Evolutionary conservation across 1,139 yeast species (phyloP), one percentile per base, ranked within the genome.

Genomic region (Protomyces inouyei): DNA sequence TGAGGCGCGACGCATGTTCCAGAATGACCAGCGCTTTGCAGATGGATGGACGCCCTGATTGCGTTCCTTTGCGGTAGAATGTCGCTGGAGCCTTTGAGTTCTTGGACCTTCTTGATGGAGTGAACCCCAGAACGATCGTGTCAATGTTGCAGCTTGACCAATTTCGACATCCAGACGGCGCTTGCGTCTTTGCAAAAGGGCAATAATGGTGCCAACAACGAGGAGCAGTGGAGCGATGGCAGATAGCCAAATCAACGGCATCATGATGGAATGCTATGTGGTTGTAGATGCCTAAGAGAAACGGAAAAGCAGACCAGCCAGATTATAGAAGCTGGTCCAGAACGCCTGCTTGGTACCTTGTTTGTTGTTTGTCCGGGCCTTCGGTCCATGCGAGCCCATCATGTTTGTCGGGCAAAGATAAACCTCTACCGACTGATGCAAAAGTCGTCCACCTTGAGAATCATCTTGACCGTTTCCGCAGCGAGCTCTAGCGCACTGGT

Each of bases 381-480:
- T 37, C 43, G 9, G 9, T 37, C 43, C 14, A 6, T 37, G 43
- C 43, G 9, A 37, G 43, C 14, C 32, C 32, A 28, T 28, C 32
- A 28, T 28, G 32, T 28, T 28, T 28, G 32, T 6, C 32, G 32
- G 32, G 32, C 32, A 28, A 28, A 28, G 32, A 28, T 28, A 9
- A 37, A 14, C 6, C 18, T 37, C 14, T 78, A 86, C 74, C 92
- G 83, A 73, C 89, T 84, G 72, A 86, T 85, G 60, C 96, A 90
- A 72, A 93, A 93, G 76, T 93, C 98, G 76, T 93, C 98, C 72
- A 95, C 93, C 78, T 98, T 87, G 74, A 93, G 82, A 70, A 93
- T 90, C 57, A 96, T 87, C 79, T 95, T 95, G 67, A 93, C 98
- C 72, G 97, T 88, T 78, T 93, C 98, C 35, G 97, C 87, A 37